Evolutionary conservation across 2,329 filamentous ascomycete genomes (phyloP).

Genomic region (Fonsecaea monophora): DNA sequence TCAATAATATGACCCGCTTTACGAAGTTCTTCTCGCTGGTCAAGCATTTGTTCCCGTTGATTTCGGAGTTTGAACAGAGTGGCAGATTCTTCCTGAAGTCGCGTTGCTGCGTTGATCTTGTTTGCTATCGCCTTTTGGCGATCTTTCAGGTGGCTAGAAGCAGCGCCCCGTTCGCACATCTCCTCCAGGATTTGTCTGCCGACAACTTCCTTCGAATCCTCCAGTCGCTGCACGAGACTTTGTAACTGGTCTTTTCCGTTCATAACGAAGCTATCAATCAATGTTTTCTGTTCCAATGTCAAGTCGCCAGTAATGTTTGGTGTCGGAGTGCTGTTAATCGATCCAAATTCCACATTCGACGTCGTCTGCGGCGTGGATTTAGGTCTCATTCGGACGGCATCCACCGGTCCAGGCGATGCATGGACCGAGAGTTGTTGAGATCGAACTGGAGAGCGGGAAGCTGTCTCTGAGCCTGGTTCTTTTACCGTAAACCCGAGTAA

Average conservation of each 20-base stretch:
- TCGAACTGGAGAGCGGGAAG: slow-evolving; percentile 1
- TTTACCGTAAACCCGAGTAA: not conserved
- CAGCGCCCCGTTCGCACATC: slow-evolving; percentile 37
- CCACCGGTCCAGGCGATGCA: slow-evolving; percentile 13
- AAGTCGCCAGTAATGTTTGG: slow-evolving; percentile 9
- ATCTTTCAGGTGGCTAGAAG: slow-evolving; percentile 32
- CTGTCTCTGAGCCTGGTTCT: not conserved
- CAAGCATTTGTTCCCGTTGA: slow-evolving; percentile 34
- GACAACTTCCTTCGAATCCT: slow-evolving; percentile 31
- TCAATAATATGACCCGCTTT: slow-evolving; percentile 31
- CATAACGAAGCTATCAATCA: slow-evolving; percentile 30
- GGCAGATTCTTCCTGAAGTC: slow-evolving; percentile 43
- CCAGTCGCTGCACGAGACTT: slow-evolving; percentile 33
- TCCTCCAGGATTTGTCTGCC: slow-evolving; percentile 36
- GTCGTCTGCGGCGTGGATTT: not conserved
- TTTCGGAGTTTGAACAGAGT: slow-evolving; percentile 33
- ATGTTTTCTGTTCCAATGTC: slow-evolving; percentile 25
- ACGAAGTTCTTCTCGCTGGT: slow-evolving; percentile 45
- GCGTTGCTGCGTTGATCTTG: slow-evolving; percentile 48
- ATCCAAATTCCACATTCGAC: slow-evolving; percentile 8
- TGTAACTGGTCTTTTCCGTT: slow-evolving; percentile 27
- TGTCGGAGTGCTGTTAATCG: slow-evolving; percentile 28
- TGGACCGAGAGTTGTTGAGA: not conserved
- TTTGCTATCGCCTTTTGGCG: slow-evolving; percentile 42
- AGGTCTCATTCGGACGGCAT: not conserved